Evolutionary conservation across 129 eudicot genomes (phyloP).

Genomic region (Deinandra increscens): DNA sequence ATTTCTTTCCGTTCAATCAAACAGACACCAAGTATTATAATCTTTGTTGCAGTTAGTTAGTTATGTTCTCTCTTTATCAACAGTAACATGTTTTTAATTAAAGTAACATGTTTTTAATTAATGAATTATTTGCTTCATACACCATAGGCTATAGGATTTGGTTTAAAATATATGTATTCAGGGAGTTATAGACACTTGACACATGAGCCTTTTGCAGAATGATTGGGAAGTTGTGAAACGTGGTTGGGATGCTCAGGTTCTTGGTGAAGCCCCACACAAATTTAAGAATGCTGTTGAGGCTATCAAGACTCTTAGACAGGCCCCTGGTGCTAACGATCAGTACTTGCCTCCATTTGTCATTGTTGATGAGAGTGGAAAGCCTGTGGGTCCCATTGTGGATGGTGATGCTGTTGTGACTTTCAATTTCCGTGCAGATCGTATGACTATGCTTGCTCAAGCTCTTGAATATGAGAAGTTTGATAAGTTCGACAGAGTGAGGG

Average conservation of each 20-base stretch:
- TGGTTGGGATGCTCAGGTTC: conserved; percentile 99
- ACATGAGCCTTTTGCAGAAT: conserved; percentile 48
- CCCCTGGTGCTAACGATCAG: conserved; percentile 67
- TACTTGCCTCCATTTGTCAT: conserved; percentile 85
- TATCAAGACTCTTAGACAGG: conserved; percentile 65
- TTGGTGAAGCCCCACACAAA: conserved; percentile 93
- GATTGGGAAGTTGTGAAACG: conserved; percentile 94
- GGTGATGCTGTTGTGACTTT: conserved; percentile 96
- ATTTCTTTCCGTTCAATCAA: not conserved
- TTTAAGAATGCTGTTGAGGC: conserved; percentile 77
- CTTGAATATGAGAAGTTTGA: conserved; percentile 83
- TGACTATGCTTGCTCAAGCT: conserved; percentile 95
- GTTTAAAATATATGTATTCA: not conserved
- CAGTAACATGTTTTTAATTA: not conserved
- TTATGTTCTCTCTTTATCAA: not conserved
- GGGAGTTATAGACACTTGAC: not conserved
- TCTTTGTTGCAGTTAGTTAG: not conserved
- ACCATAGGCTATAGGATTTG: not conserved
- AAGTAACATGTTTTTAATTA: not conserved
- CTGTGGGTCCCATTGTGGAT: conserved; percentile 86
- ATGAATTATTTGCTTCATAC: not conserved
- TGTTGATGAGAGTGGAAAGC: conserved; percentile 68
- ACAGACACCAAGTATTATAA: not conserved
- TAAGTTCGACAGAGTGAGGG: conserved; percentile 76
- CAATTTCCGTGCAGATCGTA: conserved; percentile 93